Evolutionary conservation across 768 basidiomycete species (phyloP).

Genomic region (Heimioporus sp.): DNA sequence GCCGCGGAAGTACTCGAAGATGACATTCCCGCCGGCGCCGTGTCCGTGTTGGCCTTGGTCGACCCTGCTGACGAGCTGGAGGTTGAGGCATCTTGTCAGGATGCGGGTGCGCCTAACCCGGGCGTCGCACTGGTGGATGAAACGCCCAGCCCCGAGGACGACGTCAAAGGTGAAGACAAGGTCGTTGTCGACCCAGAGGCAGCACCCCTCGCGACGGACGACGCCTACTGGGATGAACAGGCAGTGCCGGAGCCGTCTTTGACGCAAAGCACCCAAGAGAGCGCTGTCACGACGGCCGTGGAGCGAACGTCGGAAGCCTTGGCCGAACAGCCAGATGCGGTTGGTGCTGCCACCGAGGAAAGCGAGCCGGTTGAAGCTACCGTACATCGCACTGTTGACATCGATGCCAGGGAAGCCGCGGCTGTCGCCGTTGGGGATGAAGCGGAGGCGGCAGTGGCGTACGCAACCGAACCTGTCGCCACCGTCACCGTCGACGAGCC

Average conservation of each 20-base stretch:
- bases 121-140: constrained; percentile 5
- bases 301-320: no score
- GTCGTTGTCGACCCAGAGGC: neutral
- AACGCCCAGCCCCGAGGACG: neutral
- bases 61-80: neutral
- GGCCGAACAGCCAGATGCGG: no score
- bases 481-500: neutral
- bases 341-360: no score
- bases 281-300: no score
- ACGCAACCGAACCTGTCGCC: neutral
- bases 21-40: neutral
- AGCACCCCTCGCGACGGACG: no score
- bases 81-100: constrained; percentile 3
- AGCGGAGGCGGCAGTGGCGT: neutral
- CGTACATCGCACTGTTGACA: no score
- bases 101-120: neutral
- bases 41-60: neutral
- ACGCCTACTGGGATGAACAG: no score
- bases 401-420: neutral
- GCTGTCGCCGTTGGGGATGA: neutral
- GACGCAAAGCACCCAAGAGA: no score
- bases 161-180: neutral
- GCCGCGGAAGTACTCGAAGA: neutral
- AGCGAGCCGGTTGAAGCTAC: no score
- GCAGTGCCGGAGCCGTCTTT: no score